Evolutionary conservation across 192 early-diverging fungal genomes (phyloP).

Genomic region (Umbelopsis vinacea): DNA sequence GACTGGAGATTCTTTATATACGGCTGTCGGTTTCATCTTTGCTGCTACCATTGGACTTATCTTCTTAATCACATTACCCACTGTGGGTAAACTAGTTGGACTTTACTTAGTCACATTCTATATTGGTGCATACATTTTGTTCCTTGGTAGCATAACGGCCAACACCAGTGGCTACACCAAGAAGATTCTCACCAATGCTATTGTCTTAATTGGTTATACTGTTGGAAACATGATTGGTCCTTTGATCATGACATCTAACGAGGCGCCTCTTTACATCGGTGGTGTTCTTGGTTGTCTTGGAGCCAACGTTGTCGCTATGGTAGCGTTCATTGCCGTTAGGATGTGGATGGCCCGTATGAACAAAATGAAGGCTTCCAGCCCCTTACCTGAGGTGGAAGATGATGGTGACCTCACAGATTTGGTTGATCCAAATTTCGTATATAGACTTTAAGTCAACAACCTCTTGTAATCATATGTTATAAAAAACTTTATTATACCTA

Average conservation of each 20-base stretch:
- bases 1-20: slow-evolving; percentile 26
- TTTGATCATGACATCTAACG: slow-evolving; percentile 18
- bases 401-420: not conserved
- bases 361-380: not conserved
- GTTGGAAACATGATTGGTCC: slow-evolving; percentile 35
- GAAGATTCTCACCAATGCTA: slow-evolving; percentile 23
- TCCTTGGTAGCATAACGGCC: slow-evolving; percentile 15
- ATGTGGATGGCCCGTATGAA: slow-evolving; percentile 20
- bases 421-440: slow-evolving; percentile 19
- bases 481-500: not conserved
- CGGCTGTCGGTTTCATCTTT: not conserved
- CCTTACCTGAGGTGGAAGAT: not conserved
- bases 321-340: slow-evolving; percentile 20
- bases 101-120: slow-evolving; percentile 24
- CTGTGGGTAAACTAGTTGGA: not conserved
- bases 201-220: slow-evolving; percentile 23
- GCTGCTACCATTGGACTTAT: slow-evolving; percentile 26
- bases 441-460: slow-evolving; percentile 6
- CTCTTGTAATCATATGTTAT: not conserved
- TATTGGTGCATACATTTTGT: slow-evolving; percentile 24
- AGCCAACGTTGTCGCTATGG: slow-evolving; percentile 18
- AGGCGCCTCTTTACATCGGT: slow-evolving; percentile 27
- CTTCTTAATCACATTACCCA: slow-evolving; percentile 26
- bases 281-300: slow-evolving; percentile 25
- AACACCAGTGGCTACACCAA: slow-evolving; percentile 39